Percentiles rank a stretch among this genome's conserved stretches.
Evolutionary conservation across 257 asterid species (phyloP).

Genomic region (Verbascum thapsus): DNA sequence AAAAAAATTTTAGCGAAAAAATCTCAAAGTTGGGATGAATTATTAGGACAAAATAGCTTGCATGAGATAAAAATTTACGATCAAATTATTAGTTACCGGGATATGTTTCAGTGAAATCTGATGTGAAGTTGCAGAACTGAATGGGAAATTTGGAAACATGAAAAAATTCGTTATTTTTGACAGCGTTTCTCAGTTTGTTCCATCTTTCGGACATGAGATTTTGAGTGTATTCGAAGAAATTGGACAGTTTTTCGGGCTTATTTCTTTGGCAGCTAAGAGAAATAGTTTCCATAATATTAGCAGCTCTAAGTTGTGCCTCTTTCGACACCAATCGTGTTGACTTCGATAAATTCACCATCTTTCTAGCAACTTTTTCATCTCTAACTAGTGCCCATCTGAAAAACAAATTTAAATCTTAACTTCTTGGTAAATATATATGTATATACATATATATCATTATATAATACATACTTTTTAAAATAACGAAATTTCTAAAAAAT

Average conservation of each 20-base stretch:
- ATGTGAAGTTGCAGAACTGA: slow-evolving; percentile 52
- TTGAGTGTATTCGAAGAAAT: slow-evolving; percentile 56
- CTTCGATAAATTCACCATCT: slow-evolving; percentile 69
- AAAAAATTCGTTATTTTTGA: slow-evolving; percentile 38
- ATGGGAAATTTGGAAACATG: slow-evolving; percentile 49
- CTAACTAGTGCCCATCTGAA: slow-evolving; percentile 83
- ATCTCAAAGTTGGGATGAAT: not conserved
- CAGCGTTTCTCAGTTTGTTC: slow-evolving; percentile 45
- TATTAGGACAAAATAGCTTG: not conserved
- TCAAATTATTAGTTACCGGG: slow-evolving; percentile 51
- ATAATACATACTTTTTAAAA: too few species aligned
- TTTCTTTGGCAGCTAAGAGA: slow-evolving; percentile 55
- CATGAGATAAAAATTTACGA: not conserved
- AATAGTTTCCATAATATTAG: slow-evolving; percentile 49
- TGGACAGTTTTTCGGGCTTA: slow-evolving; percentile 33
- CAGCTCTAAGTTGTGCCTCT: slow-evolving; percentile 82
- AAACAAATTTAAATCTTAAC: too few species aligned
- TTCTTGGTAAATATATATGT: too few species aligned
- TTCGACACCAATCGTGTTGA: slow-evolving; percentile 85
- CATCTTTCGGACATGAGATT: slow-evolving; percentile 58
- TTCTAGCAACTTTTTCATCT: slow-evolving; percentile 61
- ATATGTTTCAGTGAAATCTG: slow-evolving; percentile 42
- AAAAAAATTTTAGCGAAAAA: not conserved
- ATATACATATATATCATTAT: too few species aligned
- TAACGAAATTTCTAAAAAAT: not conserved